A percentile compares a stretch with the other conserved stretches of the same genome.
Evolutionary conservation across 1,284 basidiomycete species (phyloP).

Genomic region (Leccinum fallax): DNA sequence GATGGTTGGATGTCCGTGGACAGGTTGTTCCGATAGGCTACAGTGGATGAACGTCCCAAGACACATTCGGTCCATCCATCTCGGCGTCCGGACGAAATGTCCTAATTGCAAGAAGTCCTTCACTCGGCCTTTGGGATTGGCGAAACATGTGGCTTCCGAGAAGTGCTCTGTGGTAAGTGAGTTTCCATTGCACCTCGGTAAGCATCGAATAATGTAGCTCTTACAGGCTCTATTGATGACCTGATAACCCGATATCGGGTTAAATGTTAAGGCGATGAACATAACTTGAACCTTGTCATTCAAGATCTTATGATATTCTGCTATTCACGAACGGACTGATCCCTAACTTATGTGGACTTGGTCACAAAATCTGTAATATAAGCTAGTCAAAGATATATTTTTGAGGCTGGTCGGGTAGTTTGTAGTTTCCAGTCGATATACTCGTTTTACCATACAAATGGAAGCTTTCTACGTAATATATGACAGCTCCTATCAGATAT

Average conservation of each 20-base stretch:
- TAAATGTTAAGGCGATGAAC: neutral
- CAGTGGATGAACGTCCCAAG: constrained; percentile 21
- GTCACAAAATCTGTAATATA: neutral
- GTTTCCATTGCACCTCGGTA: neutral
- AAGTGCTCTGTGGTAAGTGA: constrained; percentile 9
- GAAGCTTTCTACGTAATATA: neutral
- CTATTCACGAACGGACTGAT: neutral
- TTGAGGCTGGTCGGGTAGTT: neutral
- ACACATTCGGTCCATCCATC: constrained; percentile 15
- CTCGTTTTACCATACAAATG: neutral
- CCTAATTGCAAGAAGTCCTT: constrained; percentile 15
- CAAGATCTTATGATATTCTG: neutral
- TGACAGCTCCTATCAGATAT: neutral
- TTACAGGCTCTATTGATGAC: neutral
- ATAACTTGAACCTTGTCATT: neutral
- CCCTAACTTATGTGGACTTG: neutral
- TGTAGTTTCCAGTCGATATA: neutral
- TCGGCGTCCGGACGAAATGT: constrained; percentile 12
- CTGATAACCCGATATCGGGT: neutral
- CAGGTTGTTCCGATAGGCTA: constrained; percentile 7
- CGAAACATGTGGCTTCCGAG: constrained; percentile 25
- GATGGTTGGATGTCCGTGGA: constrained; percentile 14
- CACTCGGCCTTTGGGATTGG: constrained; percentile 14
- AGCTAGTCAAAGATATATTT: neutral
- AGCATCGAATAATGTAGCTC: neutral